Conservation (phyloP, 2,329 filamentous ascomycete genomes). For the Neofusicoccum ribis region DNA sequence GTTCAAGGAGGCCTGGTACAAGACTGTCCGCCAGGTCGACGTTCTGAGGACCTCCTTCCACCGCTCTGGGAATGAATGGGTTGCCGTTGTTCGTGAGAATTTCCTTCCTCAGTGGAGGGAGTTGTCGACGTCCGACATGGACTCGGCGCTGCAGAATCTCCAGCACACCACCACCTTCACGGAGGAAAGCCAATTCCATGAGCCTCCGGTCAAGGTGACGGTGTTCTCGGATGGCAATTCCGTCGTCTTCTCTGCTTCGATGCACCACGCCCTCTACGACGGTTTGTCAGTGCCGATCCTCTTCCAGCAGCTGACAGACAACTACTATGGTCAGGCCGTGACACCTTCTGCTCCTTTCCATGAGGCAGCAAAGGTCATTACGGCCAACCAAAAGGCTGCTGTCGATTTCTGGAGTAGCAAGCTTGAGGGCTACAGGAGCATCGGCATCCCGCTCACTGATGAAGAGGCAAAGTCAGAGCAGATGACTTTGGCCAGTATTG, state of each 20-base stretch:
- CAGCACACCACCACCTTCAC: constrained; percentile 39
- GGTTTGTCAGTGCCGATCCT: constrained; percentile 37
- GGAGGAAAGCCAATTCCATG: constrained; percentile 37
- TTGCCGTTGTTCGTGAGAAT: constrained; percentile 48
- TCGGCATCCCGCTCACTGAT: constrained; percentile 20
- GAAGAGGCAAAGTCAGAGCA: not conserved
- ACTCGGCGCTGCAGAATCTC: constrained; percentile 59
- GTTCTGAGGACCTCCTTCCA: constrained; percentile 56
- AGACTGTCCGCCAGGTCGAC: constrained; percentile 30
- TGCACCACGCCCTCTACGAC: constrained; percentile 43
- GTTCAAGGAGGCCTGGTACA: constrained; percentile 41
- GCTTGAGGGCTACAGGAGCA: constrained; percentile 46
- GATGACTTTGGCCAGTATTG: constrained; percentile 49
- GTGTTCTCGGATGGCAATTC: constrained; percentile 34
- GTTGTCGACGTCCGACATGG: constrained; percentile 31
- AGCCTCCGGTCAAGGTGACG: constrained; percentile 15
- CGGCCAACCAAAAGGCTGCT: constrained; percentile 42
- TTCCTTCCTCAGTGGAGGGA: constrained; percentile 48
- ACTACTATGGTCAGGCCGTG: constrained; percentile 26
- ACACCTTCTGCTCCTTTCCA: constrained; percentile 27
- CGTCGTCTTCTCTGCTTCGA: constrained; percentile 60
- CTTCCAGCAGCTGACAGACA: constrained; percentile 32
- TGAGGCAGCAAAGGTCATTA: constrained; percentile 50
- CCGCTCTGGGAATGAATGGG: not conserved
- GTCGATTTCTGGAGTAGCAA: constrained; percentile 51